A percentile compares a stretch with the other conserved stretches of the same genome.
Conservation (phyloP, 208 protist species). For the Trypanosoma congolense region DNA sequence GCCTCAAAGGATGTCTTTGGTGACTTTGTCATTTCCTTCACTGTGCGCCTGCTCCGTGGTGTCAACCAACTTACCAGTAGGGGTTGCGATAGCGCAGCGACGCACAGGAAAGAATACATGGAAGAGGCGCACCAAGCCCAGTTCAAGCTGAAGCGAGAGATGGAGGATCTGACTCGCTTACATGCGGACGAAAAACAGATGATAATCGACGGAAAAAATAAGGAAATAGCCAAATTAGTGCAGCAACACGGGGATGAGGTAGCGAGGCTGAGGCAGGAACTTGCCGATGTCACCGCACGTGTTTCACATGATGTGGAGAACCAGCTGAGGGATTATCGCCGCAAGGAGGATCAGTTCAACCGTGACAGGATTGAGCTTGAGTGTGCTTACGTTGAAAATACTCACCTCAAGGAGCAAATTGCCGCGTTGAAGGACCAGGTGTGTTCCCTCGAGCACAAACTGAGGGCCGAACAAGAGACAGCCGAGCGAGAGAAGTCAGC, state of each 20-base stretch:
- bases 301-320: neutral
- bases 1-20: conserved; percentile 20
- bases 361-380: conserved; percentile 25
- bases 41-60: conserved; percentile 1
- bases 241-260: conserved; percentile 14
- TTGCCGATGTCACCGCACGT: conserved; percentile 8
- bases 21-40: conserved; percentile 14
- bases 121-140: conserved; percentile 8
- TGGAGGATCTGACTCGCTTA: conserved; percentile 9
- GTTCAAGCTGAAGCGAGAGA: conserved; percentile 6
- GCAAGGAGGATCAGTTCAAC: conserved; percentile 23
- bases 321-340: conserved; percentile 9
- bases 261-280: conserved; percentile 17
- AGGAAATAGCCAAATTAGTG: conserved; percentile 13
- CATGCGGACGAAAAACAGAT: conserved; percentile 16
- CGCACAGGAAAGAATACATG: neutral
- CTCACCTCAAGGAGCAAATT: conserved; percentile 24
- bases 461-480: conserved; percentile 7
- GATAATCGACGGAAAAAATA: conserved; percentile 6
- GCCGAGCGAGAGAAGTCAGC: conserved; percentile 27
- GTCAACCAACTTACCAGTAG: conserved; percentile 1
- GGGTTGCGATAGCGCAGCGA: conserved; percentile 5
- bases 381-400: conserved; percentile 16
- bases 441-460: conserved; percentile 18
- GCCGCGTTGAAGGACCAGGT: conserved; percentile 14